phyloP scores from a whole-genome alignment of 805 yeast genomes.

The Starmerella powellii region DNA sequence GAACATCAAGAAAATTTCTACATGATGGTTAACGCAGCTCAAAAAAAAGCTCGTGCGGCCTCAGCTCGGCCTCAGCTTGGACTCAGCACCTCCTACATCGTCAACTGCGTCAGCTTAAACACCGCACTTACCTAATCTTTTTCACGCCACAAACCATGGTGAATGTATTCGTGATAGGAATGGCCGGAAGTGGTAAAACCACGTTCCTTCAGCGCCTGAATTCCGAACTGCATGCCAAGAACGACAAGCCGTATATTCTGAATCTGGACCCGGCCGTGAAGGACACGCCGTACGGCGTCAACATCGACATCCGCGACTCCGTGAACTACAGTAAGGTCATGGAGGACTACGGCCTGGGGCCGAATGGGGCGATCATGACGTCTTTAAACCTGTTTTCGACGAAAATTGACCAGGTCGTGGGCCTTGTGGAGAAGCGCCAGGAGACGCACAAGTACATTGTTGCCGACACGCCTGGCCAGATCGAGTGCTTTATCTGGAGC shows the following conservation, averaged over 20 bases:
- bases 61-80: no score
- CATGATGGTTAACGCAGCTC: no score
- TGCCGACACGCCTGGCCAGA: constrained; percentile 97
- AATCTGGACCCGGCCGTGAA: constrained; percentile 94
- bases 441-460: constrained; percentile 51
- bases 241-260: constrained; percentile 71
- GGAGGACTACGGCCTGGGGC: constrained; percentile 89
- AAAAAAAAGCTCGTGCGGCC: no score
- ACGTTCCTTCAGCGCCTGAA: constrained; percentile 93
- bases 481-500: constrained; percentile 96
- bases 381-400: constrained; percentile 85
- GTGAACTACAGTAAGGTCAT: constrained; percentile 91
- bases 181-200: constrained; percentile 87
- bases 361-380: constrained; percentile 97
- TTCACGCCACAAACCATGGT: constrained; percentile 11
- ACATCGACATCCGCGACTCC: constrained; percentile 92
- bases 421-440: constrained; percentile 67
- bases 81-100: no score
- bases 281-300: constrained; percentile 85
- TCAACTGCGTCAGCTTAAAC: no score
- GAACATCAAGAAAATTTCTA: no score
- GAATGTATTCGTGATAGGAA: constrained; percentile 34
- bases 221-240: constrained; percentile 62
- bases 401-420: constrained; percentile 88
- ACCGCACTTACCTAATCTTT: constrained; percentile 2